phyloP scores from a whole-genome alignment of 371 early-diverging fungal genomes.

The Mucor mucedo region DNA sequence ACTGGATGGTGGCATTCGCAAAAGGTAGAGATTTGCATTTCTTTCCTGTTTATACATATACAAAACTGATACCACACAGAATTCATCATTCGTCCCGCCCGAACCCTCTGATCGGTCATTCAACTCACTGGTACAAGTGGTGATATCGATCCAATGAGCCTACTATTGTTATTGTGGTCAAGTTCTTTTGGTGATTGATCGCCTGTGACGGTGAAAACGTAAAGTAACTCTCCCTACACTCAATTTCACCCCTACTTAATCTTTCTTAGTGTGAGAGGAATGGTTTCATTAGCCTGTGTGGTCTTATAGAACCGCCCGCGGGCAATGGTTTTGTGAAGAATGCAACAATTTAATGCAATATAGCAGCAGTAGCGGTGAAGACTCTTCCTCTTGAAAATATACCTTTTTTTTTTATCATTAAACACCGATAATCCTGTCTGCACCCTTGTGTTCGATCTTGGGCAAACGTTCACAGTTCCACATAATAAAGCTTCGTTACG shows the following conservation, averaged over 20 bases:
- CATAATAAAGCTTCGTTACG: constrained; percentile 68
- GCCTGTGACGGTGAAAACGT: constrained; percentile 89
- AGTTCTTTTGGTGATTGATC: constrained; percentile 92
- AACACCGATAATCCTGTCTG: constrained; percentile 1
- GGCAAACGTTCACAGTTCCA: constrained; percentile 55
- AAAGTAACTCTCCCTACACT: constrained; percentile 11
- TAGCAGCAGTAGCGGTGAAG: constrained; percentile 6
- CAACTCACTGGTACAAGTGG: constrained; percentile 45
- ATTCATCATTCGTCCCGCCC: constrained; percentile 36
- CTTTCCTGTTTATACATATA: not conserved
- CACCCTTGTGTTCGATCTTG: constrained; percentile 32
- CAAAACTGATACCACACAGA: constrained; percentile 13
- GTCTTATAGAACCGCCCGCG: constrained; percentile 75
- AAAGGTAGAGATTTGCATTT: constrained; percentile 6
- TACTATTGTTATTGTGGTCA: constrained; percentile 89
- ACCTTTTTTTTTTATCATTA: not conserved
- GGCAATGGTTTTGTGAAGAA: constrained; percentile 86
- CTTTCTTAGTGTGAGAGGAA: constrained; percentile 71
- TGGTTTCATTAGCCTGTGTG: constrained; percentile 95
- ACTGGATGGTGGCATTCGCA: constrained; percentile 9
- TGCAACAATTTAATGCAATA: constrained; percentile 19
- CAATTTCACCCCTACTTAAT: not conserved
- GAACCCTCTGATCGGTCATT: constrained; percentile 12
- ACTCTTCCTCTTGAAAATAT: not conserved
- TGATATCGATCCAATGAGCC: constrained; percentile 92